Base-by-base conservation (phyloP, 176 grass and related monocot species). In the Carex parvula region DNA sequence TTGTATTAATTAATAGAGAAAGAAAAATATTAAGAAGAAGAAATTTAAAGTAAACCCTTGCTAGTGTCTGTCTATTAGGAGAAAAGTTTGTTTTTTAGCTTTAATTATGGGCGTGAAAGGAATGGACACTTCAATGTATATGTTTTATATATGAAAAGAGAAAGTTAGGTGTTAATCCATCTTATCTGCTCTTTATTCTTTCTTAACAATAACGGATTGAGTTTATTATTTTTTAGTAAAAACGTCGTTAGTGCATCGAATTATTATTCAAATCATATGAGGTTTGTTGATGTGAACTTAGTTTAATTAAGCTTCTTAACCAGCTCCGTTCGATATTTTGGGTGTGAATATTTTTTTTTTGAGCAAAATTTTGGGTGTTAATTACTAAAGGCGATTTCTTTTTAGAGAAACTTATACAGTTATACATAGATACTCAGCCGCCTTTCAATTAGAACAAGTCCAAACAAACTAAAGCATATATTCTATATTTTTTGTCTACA, bases 111-210 rank as follows among this genome's bases (percentile, higher is more conserved):
- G 48, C 48, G 29, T 76, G 72, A 76, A 76, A 55, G 72, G 46
- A 76, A 32, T 76, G 46, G 72, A 18, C 70, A 53, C 42, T 75
- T 32, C 50, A 56, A 18, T 77, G 73, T 77, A 76, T 76, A 76
- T 76, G 72, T 53, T 70, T 52, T 65, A 69, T 48, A 81, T 21
- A 83, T 66, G 3, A 35, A 55, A 55, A 70, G 79, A 84, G 60
- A 80, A 79, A 88, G 71, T 84, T 84, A 84, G 86, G 86, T 70
- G 20, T 80, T 60, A 53, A 33, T 81, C 66, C 73, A 81, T 61
- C 84, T 79, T 65, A 41, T 77, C 50, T 63, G 52, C 33, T 62
- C 35, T 58, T 37, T 69, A 29, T 64, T 60, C 11, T 10, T 26
- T 70, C 6, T 81, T 18, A 18, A 6, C 26, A 55, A 56, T 24